Percentiles rank a stretch among this genome's conserved stretches.
Evolutionary conservation across 331 rosid species (phyloP).

Genomic region (Rhamnella rubrinervis): DNA sequence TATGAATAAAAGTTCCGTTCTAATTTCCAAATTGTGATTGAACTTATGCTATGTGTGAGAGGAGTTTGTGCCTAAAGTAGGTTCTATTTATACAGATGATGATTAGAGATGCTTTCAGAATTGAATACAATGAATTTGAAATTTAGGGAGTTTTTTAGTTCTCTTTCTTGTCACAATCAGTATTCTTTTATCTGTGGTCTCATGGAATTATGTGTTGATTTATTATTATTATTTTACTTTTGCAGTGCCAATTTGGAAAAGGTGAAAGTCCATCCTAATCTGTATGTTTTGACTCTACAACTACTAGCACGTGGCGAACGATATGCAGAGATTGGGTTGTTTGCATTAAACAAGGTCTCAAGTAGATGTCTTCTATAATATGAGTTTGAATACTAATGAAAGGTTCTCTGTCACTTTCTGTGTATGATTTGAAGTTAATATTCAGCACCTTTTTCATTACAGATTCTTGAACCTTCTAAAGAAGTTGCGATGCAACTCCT

Average conservation of each 20-base stretch:
- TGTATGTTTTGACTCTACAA: conserved; percentile 69
- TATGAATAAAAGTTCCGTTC: neutral
- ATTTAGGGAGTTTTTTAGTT: neutral
- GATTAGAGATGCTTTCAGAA: no score
- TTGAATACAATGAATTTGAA: no score
- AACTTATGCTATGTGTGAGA: no score
- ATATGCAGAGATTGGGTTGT: conserved; percentile 80
- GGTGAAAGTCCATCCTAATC: conserved; percentile 68
- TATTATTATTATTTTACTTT: conserved; percentile 21
- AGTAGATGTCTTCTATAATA: conserved; percentile 11
- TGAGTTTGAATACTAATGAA: conserved; percentile 9
- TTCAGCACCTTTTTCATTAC: conserved; percentile 25
- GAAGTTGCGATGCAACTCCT: conserved; percentile 92
- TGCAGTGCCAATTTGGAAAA: conserved; percentile 78
- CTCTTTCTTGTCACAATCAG: neutral
- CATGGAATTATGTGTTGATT: neutral
- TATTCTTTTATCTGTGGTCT: neutral
- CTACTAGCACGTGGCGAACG: conserved; percentile 75
- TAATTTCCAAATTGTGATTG: no score
- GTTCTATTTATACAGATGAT: neutral
- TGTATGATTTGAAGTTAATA: conserved; percentile 23
- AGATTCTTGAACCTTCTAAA: conserved; percentile 93
- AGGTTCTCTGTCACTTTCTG: conserved; percentile 15
- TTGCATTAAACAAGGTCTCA: conserved; percentile 80
- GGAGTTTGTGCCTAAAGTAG: neutral